Evolutionary conservation across 1,284 basidiomycete species (phyloP).

Genomic region (Lignosus rhinocerotis): DNA sequence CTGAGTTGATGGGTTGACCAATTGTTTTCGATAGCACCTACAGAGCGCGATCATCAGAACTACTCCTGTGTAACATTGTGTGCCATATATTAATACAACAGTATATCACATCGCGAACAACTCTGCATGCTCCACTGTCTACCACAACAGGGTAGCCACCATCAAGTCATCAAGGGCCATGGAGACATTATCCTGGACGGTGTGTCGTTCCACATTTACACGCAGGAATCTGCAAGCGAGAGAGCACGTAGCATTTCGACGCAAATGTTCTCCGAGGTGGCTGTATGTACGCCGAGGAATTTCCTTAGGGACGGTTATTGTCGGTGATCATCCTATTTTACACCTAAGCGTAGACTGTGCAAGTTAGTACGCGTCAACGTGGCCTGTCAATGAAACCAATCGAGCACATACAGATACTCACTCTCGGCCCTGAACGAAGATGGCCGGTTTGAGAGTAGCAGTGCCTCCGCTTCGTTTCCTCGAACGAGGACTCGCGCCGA

Average conservation of each 20-base stretch:
- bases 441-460: constrained; percentile 31
- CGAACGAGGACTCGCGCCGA: constrained; percentile 24
- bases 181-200: neutral
- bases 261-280: neutral
- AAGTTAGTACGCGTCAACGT: constrained; percentile 7
- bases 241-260: neutral
- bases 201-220: constrained; percentile 14
- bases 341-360: constrained; percentile 19
- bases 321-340: constrained; percentile 14
- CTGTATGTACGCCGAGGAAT: neutral
- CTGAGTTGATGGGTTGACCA: neutral
- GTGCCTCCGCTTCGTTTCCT: constrained; percentile 32
- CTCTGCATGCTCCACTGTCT: constrained; percentile 10
- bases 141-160: neutral
- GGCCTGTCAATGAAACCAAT: neutral
- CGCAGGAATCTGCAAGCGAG: neutral
- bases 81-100: constrained; percentile 25
- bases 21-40: constrained; percentile 22
- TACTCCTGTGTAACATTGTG: constrained; percentile 20
- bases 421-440: constrained; percentile 33
- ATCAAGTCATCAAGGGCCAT: neutral
- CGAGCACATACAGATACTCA: constrained; percentile 21
- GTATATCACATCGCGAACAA: constrained; percentile 10
- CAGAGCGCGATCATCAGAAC: constrained; percentile 13
- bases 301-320: neutral